A percentile compares a stretch with the other conserved stretches of the same genome.
phyloP scores from a whole-genome alignment of 2,329 filamentous ascomycete species.

The Nemania bipapillata region DNA sequence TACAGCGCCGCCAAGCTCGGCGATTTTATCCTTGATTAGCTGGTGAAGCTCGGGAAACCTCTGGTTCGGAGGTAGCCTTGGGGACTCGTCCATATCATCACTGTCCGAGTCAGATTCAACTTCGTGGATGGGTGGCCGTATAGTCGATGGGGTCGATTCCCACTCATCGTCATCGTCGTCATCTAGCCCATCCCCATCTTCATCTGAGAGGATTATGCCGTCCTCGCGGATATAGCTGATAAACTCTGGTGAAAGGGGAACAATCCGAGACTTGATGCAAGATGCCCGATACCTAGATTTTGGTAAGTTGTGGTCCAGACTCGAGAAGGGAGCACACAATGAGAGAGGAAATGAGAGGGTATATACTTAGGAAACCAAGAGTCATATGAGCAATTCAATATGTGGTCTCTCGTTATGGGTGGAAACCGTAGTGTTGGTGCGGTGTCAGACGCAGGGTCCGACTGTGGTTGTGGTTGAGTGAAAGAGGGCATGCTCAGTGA shows the following conservation, averaged over 20 bases:
- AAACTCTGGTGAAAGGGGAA: constrained; percentile 79
- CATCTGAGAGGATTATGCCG: constrained; percentile 86
- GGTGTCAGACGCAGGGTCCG: constrained; percentile 39
- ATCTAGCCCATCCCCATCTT: constrained; percentile 66
- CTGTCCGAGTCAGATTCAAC: constrained; percentile 60
- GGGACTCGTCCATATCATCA: constrained; percentile 63
- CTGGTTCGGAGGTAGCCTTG: constrained; percentile 61
- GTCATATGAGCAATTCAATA: constrained; percentile 94
- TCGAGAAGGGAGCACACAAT: background rate
- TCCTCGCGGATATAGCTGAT: constrained; percentile 89
- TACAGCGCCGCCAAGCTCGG: constrained; percentile 83
- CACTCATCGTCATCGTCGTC: constrained; percentile 69
- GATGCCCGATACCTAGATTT: constrained; percentile 74
- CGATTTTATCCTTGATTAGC: constrained; percentile 79
- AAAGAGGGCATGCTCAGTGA: constrained; percentile 44
- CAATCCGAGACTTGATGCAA: constrained; percentile 85
- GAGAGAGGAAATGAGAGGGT: background rate
- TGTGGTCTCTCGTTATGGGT: constrained; percentile 84
- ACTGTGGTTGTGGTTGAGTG: constrained; percentile 40
- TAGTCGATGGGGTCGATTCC: constrained; percentile 57
- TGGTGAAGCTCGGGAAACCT: constrained; percentile 79
- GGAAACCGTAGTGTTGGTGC: constrained; percentile 67
- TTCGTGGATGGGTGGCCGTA: constrained; percentile 54
- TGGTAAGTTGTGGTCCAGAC: constrained; percentile 28
- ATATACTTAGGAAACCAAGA: constrained; percentile 82